Percentiles rank a stretch among this genome's conserved stretches.
Evolutionary conservation across 2,329 filamentous ascomycete genomes (phyloP).

Genomic region (Westerdykella ornata): DNA sequence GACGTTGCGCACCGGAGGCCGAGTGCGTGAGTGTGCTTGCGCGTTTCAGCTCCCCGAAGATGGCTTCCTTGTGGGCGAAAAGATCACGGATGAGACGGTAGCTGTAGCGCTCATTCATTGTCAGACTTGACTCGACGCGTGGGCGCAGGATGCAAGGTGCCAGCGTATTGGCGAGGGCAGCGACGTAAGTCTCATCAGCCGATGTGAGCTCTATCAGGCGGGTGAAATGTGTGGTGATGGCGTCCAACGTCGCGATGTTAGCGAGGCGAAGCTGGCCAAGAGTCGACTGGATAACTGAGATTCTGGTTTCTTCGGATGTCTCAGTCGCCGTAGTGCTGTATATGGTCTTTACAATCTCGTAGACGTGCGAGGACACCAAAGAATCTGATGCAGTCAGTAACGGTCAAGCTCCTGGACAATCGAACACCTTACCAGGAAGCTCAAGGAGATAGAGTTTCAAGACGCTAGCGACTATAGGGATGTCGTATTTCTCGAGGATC

Average conservation of each 20-base stretch:
- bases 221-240: slow-evolving; percentile 96
- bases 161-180: slow-evolving; percentile 64
- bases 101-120: slow-evolving; percentile 90
- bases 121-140: slow-evolving; percentile 78
- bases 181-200: slow-evolving; percentile 79
- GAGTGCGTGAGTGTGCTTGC: slow-evolving; percentile 64
- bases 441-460: slow-evolving; percentile 93
- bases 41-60: slow-evolving; percentile 94
- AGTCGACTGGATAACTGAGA: slow-evolving; percentile 90
- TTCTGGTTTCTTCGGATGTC: slow-evolving; percentile 62
- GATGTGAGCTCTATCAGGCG: slow-evolving; percentile 94
- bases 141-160: slow-evolving; percentile 85
- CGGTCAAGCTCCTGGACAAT: slow-evolving; percentile 1
- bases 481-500: slow-evolving; percentile 78
- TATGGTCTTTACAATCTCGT: slow-evolving; percentile 97
- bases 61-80: slow-evolving; percentile 86
- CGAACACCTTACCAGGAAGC: slow-evolving; percentile 64
- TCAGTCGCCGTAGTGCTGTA: slow-evolving; percentile 75
- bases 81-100: slow-evolving; percentile 87
- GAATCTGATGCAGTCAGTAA: slow-evolving; percentile 58
- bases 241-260: slow-evolving; percentile 98
- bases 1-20: slow-evolving; percentile 53
- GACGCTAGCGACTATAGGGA: slow-evolving; percentile 86
- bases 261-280: slow-evolving; percentile 89
- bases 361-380: slow-evolving; percentile 95